phyloP scores from a whole-genome alignment of 1,284 basidiomycete species.

The Cutaneotrichosporon sp. region DNA sequence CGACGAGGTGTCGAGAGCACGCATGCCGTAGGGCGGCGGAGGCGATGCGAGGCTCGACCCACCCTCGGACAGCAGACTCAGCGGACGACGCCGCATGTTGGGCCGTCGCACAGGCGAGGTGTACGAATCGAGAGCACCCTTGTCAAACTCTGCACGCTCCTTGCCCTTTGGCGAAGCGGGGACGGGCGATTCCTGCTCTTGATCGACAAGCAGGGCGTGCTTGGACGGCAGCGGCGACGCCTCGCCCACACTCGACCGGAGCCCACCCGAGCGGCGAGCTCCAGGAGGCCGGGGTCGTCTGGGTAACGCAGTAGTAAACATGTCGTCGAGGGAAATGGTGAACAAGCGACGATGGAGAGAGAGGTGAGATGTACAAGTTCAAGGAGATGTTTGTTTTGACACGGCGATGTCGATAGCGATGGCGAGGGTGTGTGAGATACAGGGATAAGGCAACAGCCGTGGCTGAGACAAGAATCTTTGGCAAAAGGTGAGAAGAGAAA shows the following conservation, averaged over 20 bases:
- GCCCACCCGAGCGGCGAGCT: background rate
- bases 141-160: background rate
- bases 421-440: background rate
- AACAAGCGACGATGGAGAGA: background rate
- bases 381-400: background rate
- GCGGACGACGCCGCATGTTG: conserved; percentile 1
- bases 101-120: background rate
- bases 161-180: background rate
- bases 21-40: conserved; percentile 11
- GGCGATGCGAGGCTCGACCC: conserved; percentile 2
- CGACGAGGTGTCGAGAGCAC: background rate
- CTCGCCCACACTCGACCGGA: background rate
- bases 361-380: background rate
- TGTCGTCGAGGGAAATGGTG: background rate
- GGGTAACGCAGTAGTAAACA: background rate
- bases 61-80: conserved; percentile 10
- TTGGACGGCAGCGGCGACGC: background rate
- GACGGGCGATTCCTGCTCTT: conserved; percentile 1
- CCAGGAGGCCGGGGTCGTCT: conserved; percentile 1
- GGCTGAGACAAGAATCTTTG: too few relatives aligned
- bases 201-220: background rate
- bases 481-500: too few relatives aligned
- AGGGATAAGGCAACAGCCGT: background rate
- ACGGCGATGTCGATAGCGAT: background rate
- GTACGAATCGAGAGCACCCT: background rate